A percentile compares a stretch with the other conserved stretches of the same genome.
Evolutionary conservation across 192 early-diverging fungal genomes (phyloP).

Genomic region (Coemansia sp.): DNA sequence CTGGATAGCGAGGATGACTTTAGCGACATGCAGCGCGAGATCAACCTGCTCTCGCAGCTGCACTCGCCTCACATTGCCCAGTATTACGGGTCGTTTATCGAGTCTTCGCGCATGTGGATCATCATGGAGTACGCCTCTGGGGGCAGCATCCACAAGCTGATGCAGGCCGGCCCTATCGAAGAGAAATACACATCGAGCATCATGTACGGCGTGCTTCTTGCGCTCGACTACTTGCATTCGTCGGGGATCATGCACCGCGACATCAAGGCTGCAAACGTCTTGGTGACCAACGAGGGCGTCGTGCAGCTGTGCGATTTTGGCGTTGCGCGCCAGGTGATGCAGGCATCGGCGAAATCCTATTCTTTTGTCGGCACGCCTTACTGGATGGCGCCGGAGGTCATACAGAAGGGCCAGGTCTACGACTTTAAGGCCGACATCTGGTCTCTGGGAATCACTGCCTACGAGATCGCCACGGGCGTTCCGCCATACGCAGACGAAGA

Average conservation of each 20-base stretch:
- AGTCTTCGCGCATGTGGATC: constrained; percentile 94
- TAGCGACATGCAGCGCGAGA: constrained; percentile 91
- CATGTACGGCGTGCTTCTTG: constrained; percentile 81
- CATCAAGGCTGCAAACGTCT: constrained; percentile 96
- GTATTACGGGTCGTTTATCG: constrained; percentile 87
- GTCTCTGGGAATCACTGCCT: constrained; percentile 97
- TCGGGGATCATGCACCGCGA: constrained; percentile 95
- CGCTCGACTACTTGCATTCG: constrained; percentile 90
- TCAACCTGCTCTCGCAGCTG: constrained; percentile 81
- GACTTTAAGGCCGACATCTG: constrained; percentile 98
- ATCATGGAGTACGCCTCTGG: constrained; percentile 98
- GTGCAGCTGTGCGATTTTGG: constrained; percentile 98
- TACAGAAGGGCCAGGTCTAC: constrained; percentile 77
- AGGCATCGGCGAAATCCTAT: constrained; percentile 70
- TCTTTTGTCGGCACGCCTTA: constrained; percentile 95
- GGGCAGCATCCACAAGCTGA: constrained; percentile 74
- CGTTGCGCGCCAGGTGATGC: constrained; percentile 79
- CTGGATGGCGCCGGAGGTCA: constrained; percentile 89
- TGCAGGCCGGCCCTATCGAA: constrained; percentile 80
- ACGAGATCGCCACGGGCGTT: constrained; percentile 92
- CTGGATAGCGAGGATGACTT: constrained; percentile 97
- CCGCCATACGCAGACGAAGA: constrained; percentile 91
- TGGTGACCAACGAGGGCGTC: constrained; percentile 83
- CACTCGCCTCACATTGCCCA: constrained; percentile 87
- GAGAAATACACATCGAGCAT: constrained; percentile 89